These are phyloP conservation scores for Sclerotinia sclerotiorum DNA, from an alignment of 2,329 filamentous ascomycete genomes.

Conservation along the genomic window DNA sequence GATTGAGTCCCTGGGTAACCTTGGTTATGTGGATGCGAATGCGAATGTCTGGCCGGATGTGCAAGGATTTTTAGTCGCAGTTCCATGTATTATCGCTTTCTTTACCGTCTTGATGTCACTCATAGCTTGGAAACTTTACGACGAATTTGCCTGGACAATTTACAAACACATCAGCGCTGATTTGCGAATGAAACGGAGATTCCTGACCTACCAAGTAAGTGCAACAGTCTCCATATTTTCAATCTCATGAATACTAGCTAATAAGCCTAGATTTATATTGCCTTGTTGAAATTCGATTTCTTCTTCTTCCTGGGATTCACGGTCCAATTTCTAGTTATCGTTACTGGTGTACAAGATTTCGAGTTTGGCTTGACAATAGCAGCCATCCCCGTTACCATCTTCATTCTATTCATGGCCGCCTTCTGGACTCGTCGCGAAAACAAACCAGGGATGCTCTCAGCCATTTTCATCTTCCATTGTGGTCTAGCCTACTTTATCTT, in stretches of 20 bases:
- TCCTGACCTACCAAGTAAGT: conserved; percentile 89
- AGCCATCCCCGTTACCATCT: conserved; percentile 86
- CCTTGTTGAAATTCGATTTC: conserved; percentile 97
- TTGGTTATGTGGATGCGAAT: conserved; percentile 38
- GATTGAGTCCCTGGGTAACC: conserved; percentile 57
- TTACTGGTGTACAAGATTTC: conserved; percentile 64
- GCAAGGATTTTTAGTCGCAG: conserved; percentile 76
- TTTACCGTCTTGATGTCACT: conserved; percentile 71
- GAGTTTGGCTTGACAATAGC: conserved; percentile 87
- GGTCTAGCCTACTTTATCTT: conserved; percentile 95
- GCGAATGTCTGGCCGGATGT: conserved; percentile 65
- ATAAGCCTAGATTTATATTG: conserved; percentile 82
- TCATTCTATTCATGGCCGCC: conserved; percentile 81
- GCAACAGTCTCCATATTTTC: not conserved
- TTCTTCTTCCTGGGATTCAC: conserved; percentile 99
- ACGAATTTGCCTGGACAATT: conserved; percentile 98
- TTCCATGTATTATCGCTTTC: conserved; percentile 79
- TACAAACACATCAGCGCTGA: conserved; percentile 99
- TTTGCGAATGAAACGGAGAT: conserved; percentile 93
- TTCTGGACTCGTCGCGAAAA: conserved; percentile 84
- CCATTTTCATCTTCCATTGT: conserved; percentile 84
- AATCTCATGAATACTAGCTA: conserved; percentile 14
- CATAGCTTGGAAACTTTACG: conserved; percentile 91
- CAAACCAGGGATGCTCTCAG: conserved; percentile 69
- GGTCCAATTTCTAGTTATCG: conserved; percentile 94